phyloP scores from a whole-genome alignment of 2,329 filamentous ascomycete species.

The Clathrospora elynae region DNA sequence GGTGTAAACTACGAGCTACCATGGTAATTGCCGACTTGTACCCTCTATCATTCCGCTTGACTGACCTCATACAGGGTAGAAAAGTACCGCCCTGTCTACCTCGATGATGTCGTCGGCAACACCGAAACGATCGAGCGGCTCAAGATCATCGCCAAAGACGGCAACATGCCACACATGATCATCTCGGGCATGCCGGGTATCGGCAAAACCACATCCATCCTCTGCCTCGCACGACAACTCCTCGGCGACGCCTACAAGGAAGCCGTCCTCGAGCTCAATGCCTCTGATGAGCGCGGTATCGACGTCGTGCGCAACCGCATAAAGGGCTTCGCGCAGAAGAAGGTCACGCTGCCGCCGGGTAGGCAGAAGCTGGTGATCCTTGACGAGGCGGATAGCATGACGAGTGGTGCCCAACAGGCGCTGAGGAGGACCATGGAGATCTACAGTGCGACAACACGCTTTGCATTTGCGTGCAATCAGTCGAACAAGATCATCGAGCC shows the following conservation, averaged over 20 bases:
- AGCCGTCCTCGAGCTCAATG: slow-evolving; percentile 94
- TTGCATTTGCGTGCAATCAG: slow-evolving; percentile 98
- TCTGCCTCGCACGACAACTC: slow-evolving; percentile 89
- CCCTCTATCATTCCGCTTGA: neutral
- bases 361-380: slow-evolving; percentile 96
- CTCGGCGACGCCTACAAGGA: slow-evolving; percentile 95
- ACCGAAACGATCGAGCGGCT: slow-evolving; percentile 95
- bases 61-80: slow-evolving; percentile 73
- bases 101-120: slow-evolving; percentile 97
- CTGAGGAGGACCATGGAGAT: slow-evolving; percentile 98
- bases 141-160: slow-evolving; percentile 97
- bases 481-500: slow-evolving; percentile 99
- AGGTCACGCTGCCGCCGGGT: slow-evolving; percentile 88
- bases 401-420: slow-evolving; percentile 92
- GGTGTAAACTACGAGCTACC: slow-evolving; percentile 72
- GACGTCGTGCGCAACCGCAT: slow-evolving; percentile 97
- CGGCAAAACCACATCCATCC: slow-evolving; percentile 94
- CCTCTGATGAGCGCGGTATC: slow-evolving; percentile 94
- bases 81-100: slow-evolving; percentile 92
- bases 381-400: slow-evolving; percentile 97
- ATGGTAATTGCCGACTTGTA: slow-evolving; percentile 60
- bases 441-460: slow-evolving; percentile 93
- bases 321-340: slow-evolving; percentile 98
- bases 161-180: slow-evolving; percentile 99
- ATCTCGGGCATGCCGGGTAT: slow-evolving; percentile 99